Conservation (phyloP, 768 basidiomycete species). For the Butyriboletus loyo region DNA sequence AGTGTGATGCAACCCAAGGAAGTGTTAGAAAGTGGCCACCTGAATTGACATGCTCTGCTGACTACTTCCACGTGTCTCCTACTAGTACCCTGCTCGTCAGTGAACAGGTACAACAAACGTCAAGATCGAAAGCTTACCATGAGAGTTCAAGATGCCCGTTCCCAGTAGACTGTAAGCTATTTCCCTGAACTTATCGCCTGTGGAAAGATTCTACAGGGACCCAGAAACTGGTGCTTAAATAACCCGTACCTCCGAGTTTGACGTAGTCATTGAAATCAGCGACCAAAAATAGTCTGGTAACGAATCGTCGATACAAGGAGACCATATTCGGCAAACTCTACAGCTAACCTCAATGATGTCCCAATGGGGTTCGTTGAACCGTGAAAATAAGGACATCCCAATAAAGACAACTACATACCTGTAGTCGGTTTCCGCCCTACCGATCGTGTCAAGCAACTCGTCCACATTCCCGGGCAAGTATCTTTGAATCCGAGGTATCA, state of each 20-base stretch:
- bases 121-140: slow-evolving; percentile 31
- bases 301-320: neutral
- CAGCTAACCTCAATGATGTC: slow-evolving; percentile 38
- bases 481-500: slow-evolving; percentile 33
- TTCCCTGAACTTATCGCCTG: slow-evolving; percentile 34
- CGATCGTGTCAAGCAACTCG: slow-evolving; percentile 21
- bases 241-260: slow-evolving; percentile 40
- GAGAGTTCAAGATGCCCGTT: slow-evolving; percentile 55
- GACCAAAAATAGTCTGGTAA: slow-evolving; percentile 37
- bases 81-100: slow-evolving; percentile 4
- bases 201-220: neutral
- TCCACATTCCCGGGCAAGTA: slow-evolving; percentile 36
- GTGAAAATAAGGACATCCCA: slow-evolving; percentile 53
- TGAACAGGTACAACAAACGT: neutral
- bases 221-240: neutral
- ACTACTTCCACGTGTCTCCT: slow-evolving; percentile 75
- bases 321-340: neutral
- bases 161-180: slow-evolving; percentile 39
- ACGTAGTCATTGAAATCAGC: slow-evolving; percentile 43
- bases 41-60: slow-evolving; percentile 6
- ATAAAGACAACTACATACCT: slow-evolving; percentile 27
- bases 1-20: slow-evolving; percentile 53
- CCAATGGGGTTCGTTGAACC: slow-evolving; percentile 48
- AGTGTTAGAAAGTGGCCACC: neutral
- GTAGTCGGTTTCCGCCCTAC: slow-evolving; percentile 30